Evolutionary conservation across 257 asterid species (phyloP).

Genomic region (Gardenia jasminoides): DNA sequence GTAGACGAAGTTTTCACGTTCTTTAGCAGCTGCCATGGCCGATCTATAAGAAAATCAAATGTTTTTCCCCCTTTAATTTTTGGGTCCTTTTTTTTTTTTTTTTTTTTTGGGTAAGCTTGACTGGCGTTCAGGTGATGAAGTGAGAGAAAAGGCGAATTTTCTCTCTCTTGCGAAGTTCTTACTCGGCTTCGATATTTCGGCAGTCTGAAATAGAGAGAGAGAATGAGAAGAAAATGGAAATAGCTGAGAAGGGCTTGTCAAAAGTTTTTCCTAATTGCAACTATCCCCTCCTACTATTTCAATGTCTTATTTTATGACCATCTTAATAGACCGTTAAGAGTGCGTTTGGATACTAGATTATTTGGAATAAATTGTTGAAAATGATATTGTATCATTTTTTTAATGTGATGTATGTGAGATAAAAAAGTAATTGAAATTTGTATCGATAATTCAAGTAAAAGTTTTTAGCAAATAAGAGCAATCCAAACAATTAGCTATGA

Average conservation of each 20-base stretch:
- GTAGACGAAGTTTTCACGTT: conserved; percentile 36
- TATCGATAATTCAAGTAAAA: too few species aligned
- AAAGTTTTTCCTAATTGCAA: conserved; percentile 1
- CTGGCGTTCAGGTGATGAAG: conserved; percentile 13
- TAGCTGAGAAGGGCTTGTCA: conserved; percentile 10
- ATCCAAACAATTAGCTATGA: too few species aligned
- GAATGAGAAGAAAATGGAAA: neutral
- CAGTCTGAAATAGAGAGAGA: neutral
- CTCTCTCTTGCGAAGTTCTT: neutral
- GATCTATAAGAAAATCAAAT: conserved; percentile 18
- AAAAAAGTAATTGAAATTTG: too few species aligned
- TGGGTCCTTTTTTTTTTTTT: neutral
- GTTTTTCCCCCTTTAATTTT: neutral
- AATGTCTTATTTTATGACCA: neutral
- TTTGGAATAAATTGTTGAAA: too few species aligned
- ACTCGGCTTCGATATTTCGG: conserved; percentile 7
- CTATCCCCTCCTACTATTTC: neutral
- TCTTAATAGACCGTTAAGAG: too few species aligned
- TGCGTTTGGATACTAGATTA: too few species aligned
- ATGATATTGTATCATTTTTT: too few species aligned
- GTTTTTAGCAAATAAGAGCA: too few species aligned
- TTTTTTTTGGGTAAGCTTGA: neutral
- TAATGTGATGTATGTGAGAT: too few species aligned
- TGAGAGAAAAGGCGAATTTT: conserved; percentile 8
- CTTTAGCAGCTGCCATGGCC: conserved; percentile 36